Evolutionary conservation across 257 asterid genomes (phyloP), one percentile per base, ranked within the genome.

Genomic region (Fraxinus pennsylvanica): DNA sequence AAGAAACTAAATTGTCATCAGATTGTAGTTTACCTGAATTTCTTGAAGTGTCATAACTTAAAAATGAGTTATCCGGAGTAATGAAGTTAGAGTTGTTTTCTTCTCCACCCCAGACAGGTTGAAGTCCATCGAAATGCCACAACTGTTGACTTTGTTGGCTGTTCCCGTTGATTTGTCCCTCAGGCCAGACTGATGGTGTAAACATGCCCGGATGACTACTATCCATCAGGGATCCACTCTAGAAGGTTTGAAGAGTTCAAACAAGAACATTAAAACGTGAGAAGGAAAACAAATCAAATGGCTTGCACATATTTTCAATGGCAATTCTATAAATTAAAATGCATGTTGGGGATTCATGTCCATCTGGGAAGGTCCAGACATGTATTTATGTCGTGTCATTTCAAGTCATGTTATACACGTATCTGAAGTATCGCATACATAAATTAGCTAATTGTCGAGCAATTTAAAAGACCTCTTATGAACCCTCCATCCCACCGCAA

Each of bases 71-170:
- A 32, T 88, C 92, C 1, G 85, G 87, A 59, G 89, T 78, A 54
- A 90, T 79, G 84, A 91, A 91, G 83, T 86, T 92, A 77, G 89
- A 72, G 76, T 78, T 79, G 63, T 89, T 86, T 65, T 88, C 94
- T 79, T 75, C 92, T 74, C 88, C 78, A 75, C 66, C 86, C 92
- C 91, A 83, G 70, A 86, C 79, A 39, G 91, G 88, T 63, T 86
- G 91, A 35, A 84, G 87, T 12, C 86, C 96, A 33, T 90, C 92
- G 2, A 84, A 25, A 68, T 81, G 87, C 97, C 90, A 90, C 4
- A 82, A 87, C 78, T 90, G 96, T 74, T 86, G 96, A 82, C 80
- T 84, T 39, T 84, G 96, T 57, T 86, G 92, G 81, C 94, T 83
- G 88, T 79, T 86, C n/a, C 83, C 84, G 1, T 81, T 83, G 25